Percentiles rank a stretch among this genome's conserved stretches.
phyloP scores from a whole-genome alignment of 108 stramenopile genomes.

The Nitzschia palea region DNA sequence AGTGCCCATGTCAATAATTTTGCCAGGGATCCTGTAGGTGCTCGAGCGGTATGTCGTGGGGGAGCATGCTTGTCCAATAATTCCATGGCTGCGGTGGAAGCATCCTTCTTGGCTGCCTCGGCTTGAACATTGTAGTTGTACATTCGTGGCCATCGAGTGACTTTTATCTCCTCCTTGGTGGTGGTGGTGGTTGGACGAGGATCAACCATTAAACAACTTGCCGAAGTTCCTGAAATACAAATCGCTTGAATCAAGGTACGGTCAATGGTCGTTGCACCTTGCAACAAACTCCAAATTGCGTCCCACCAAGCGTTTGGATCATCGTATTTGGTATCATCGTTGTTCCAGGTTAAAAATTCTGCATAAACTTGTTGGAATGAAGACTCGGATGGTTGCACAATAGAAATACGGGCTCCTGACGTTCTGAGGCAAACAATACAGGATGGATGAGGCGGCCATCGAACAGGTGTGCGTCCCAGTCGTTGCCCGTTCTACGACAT shows the following conservation, averaged over 20 bases:
- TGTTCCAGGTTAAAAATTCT: constrained; percentile 57
- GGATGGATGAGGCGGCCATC: too few relatives aligned
- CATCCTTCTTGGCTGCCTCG: constrained; percentile 1
- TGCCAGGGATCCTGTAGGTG: constrained; percentile 83
- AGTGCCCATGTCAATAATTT: constrained; percentile 88
- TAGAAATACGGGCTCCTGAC: constrained; percentile 73
- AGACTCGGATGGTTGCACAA: constrained; percentile 46
- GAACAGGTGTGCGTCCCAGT: too few relatives aligned
- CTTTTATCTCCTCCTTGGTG: constrained; percentile 23
- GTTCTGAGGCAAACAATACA: constrained; percentile 31
- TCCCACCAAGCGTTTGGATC: constrained; percentile 66
- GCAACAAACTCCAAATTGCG: constrained; percentile 57
- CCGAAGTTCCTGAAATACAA: constrained; percentile 83
- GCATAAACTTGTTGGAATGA: constrained; percentile 59
- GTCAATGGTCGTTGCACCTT: constrained; percentile 27
- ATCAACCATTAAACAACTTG: constrained; percentile 74
- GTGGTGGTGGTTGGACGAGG: too few relatives aligned
- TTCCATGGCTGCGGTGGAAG: constrained; percentile 45
- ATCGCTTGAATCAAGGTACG: constrained; percentile 43
- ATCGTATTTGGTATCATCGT: constrained; percentile 40
- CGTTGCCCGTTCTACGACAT: too few relatives aligned
- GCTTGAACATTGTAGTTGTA: constrained; percentile 70
- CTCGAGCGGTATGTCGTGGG: constrained; percentile 71
- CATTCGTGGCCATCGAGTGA: constrained; percentile 62
- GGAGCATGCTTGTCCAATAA: constrained; percentile 76